Evolutionary conservation across 768 basidiomycete genomes (phyloP).

Genomic region (Termitomyces sp.): DNA sequence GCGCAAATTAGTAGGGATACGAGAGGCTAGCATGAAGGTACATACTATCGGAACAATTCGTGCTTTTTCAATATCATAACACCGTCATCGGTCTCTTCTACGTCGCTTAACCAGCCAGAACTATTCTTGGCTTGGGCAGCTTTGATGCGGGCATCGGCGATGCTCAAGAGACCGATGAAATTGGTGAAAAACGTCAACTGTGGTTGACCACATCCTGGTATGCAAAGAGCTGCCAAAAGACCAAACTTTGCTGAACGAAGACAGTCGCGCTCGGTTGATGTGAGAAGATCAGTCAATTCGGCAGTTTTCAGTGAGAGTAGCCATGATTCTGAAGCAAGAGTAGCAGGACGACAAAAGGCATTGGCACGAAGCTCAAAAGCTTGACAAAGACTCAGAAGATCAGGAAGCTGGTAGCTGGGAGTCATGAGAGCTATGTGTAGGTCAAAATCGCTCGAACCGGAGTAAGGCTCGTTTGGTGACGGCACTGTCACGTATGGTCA

Average conservation of each 20-base stretch:
- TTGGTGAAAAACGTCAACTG: conserved; percentile 51
- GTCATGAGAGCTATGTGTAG: conserved; percentile 9
- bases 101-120: conserved; percentile 15
- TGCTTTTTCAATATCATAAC: conserved; percentile 17
- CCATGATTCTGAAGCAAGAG: conserved; percentile 26
- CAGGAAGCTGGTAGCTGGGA: conserved; percentile 37
- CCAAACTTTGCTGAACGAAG: conserved; percentile 31
- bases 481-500: not conserved
- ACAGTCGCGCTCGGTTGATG: conserved; percentile 19
- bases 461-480: conserved; percentile 4
- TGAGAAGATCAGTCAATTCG: conserved; percentile 14
- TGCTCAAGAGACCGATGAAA: conserved; percentile 37
- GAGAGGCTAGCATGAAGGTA: conserved; percentile 9
- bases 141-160: conserved; percentile 23
- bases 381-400: conserved; percentile 27
- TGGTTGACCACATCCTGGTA: conserved; percentile 49
- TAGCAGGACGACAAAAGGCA: conserved; percentile 25
- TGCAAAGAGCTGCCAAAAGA: conserved; percentile 52
- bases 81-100: conserved; percentile 6
- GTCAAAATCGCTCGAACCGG: not conserved
- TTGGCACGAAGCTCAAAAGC: conserved; percentile 34
- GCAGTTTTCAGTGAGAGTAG: conserved; percentile 17
- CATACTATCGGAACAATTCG: conserved; percentile 30
- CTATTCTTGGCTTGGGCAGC: conserved; percentile 7
- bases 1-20: conserved; percentile 1